phyloP scores from a whole-genome alignment of 140 eudicot species.

The Bidens hawaiensis region DNA sequence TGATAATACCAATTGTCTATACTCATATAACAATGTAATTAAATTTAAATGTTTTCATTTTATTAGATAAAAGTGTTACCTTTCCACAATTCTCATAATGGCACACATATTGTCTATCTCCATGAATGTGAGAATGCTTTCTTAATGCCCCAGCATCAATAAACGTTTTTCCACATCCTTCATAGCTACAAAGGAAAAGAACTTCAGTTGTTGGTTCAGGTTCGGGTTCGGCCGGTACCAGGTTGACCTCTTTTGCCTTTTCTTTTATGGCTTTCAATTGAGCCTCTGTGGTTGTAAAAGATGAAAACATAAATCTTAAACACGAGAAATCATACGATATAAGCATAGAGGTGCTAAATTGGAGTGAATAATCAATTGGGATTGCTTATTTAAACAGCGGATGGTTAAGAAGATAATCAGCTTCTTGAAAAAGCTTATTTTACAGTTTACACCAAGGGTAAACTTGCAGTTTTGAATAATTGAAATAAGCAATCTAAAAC shows the following conservation, averaged over 20 bases:
- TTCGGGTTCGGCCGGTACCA: conserved; percentile 61
- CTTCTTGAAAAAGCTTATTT: background rate
- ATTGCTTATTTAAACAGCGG: background rate
- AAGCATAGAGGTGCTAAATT: background rate
- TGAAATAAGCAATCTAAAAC: background rate
- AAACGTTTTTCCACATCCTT: conserved; percentile 95
- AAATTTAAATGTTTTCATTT: background rate
- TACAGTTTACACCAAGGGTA: background rate
- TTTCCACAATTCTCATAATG: conserved; percentile 85
- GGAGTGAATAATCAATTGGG: background rate
- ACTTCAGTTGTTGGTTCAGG: conserved; percentile 96
- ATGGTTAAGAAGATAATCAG: background rate
- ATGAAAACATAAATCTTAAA: background rate
- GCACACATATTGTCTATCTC: conserved; percentile 81
- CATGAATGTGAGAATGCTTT: conserved; percentile 93
- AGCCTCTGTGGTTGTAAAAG: conserved; percentile 44
- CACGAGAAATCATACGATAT: background rate
- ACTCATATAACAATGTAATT: background rate
- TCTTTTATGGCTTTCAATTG: conserved; percentile 63
- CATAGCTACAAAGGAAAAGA: conserved; percentile 94
- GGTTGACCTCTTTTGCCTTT: conserved; percentile 53
- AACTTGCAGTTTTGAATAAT: background rate
- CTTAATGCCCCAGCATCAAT: conserved; percentile 88
- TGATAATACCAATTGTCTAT: background rate
- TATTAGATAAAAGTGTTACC: conserved; percentile 31